Conservation (phyloP, 2,329 filamentous ascomycete species). For the Neofusicoccum ribis region DNA sequence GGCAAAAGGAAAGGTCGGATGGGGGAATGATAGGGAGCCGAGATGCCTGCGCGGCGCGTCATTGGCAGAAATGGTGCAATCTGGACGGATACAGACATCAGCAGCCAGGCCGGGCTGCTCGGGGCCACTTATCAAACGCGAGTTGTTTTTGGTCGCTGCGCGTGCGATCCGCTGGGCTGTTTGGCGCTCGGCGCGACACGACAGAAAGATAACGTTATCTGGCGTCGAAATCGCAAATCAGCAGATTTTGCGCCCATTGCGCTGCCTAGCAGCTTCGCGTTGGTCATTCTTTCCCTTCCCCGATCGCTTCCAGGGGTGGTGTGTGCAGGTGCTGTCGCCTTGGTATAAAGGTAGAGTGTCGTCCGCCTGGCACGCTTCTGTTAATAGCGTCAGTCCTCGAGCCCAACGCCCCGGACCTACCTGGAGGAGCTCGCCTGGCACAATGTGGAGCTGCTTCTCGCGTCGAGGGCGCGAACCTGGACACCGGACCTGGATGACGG, state of each 20-base stretch:
- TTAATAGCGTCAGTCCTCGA: neutral
- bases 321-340: neutral
- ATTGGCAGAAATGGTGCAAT: constrained; percentile 11
- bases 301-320: constrained; percentile 7
- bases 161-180: constrained; percentile 7
- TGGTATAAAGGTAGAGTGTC: constrained; percentile 1
- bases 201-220: constrained; percentile 16
- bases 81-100: constrained; percentile 4
- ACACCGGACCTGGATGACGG: neutral
- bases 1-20: neutral
- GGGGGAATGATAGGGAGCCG: neutral
- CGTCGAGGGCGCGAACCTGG: neutral
- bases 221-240: constrained; percentile 16
- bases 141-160: neutral
- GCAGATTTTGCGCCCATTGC: constrained; percentile 3
- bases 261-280: constrained; percentile 2
- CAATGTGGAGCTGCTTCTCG: neutral
- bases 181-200: constrained; percentile 9
- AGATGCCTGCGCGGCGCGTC: neutral
- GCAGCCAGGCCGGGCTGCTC: neutral
- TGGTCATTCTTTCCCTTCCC: neutral
- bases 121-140: constrained; percentile 15
- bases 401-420: constrained; percentile 3
- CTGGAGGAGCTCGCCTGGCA: neutral
- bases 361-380: constrained; percentile 5